Conservation (phyloP, 805 yeast species). For the Ogataea wickerhamii region DNA sequence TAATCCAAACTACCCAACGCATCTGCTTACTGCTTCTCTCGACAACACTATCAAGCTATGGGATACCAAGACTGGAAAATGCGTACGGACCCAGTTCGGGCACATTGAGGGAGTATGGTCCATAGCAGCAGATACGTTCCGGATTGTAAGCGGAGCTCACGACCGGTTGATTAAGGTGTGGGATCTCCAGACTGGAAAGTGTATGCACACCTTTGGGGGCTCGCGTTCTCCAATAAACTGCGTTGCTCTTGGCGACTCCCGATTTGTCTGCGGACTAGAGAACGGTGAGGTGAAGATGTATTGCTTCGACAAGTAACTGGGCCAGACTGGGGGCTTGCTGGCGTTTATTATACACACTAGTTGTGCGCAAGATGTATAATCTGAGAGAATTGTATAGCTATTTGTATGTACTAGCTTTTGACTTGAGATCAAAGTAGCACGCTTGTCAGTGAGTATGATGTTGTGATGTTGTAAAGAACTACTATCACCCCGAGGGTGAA, state of each 20-base stretch:
- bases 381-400: background rate
- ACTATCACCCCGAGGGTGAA: conserved; percentile 72
- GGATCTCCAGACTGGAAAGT: conserved; percentile 93
- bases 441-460: conserved; percentile 59
- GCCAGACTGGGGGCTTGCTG: too few species aligned
- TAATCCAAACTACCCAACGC: conserved; percentile 61
- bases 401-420: too few species aligned
- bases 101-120: conserved; percentile 99
- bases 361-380: background rate
- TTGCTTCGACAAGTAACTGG: conserved; percentile 54
- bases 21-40: conserved; percentile 78
- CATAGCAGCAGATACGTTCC: conserved; percentile 90
- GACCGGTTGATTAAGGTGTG: conserved; percentile 87
- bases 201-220: conserved; percentile 89
- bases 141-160: conserved; percentile 93
- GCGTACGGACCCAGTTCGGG: conserved; percentile 93
- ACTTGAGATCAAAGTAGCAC: conserved; percentile 34
- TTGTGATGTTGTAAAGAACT: conserved; percentile 61
- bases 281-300: conserved; percentile 83
- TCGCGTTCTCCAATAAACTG: conserved; percentile 56
- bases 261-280: conserved; percentile 88
- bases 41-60: conserved; percentile 92
- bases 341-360: background rate
- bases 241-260: conserved; percentile 85
- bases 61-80: conserved; percentile 84